Evolutionary conservation across 2,329 filamentous ascomycete genomes (phyloP).

Genomic region (Xylariales sp.): DNA sequence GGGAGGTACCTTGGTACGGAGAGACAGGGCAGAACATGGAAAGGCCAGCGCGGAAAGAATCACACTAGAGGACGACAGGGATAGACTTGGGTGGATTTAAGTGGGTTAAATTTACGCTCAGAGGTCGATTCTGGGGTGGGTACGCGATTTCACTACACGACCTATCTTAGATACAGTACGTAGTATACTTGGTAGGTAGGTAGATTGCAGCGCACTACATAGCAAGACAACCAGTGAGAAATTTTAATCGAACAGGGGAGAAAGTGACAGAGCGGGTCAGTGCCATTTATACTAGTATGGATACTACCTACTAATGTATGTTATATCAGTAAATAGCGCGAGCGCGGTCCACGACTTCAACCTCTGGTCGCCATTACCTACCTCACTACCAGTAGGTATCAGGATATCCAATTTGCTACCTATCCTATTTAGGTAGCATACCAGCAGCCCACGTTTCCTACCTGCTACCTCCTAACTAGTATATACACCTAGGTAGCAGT

Average conservation of each 20-base stretch:
- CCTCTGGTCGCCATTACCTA: neutral
- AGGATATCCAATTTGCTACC: neutral
- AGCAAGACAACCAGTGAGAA: constrained; percentile 29
- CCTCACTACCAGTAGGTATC: neutral
- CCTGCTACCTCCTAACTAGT: no score
- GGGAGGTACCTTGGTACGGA: constrained; percentile 31
- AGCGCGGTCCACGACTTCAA: neutral
- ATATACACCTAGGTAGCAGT: neutral
- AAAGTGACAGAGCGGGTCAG: constrained; percentile 20
- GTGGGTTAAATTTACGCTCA: constrained; percentile 38
- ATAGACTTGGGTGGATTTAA: constrained; percentile 16
- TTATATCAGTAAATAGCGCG: constrained; percentile 14
- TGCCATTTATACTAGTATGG: constrained; percentile 9
- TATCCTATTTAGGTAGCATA: constrained; percentile 25
- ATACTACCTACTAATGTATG: no score
- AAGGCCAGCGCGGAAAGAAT: constrained; percentile 35
- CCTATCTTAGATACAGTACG: neutral
- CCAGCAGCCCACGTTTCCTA: neutral
- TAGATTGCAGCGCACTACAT: neutral
- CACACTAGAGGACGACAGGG: constrained; percentile 30
- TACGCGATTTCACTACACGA: constrained; percentile 29
- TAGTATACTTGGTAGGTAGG: no score
- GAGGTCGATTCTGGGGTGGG: constrained; percentile 25
- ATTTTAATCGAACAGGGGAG: constrained; percentile 24
- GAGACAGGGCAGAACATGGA: constrained; percentile 28